Base-by-base conservation (phyloP, 805 yeast genomes). In the Komagataella kurtzmanii region DNA sequence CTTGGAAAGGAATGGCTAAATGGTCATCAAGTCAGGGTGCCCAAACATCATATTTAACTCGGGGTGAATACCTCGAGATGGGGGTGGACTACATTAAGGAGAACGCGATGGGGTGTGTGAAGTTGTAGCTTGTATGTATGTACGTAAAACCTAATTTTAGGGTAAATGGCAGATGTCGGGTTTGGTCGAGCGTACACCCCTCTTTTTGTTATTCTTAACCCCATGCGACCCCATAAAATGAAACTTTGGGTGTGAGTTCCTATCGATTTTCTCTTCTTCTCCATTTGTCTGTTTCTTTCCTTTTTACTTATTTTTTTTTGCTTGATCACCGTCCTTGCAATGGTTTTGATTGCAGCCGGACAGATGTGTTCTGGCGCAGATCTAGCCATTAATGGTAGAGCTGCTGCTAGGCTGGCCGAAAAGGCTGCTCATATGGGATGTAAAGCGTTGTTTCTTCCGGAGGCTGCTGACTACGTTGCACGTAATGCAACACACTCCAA, bases 1-100 rank as follows among this genome's bases (percentile, higher is more conserved):
- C 97, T 1, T 93, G 99, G 98, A 82, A 73, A 59, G 99, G 99
- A 24, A 89, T 93, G 95, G 81, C 87, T 10, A 76, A 77, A 59
- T 87, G 96, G 86, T 71, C 90, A 5, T 58, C 59, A 2, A 71
- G 75, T 19, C 73, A 66, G 1, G 79, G 73, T 17, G 65, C 63
- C 1, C 58, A 70, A 24, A 57, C 67, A 1, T 68, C 78, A 7
- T 79, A 74, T 53, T 71, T 91, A 21, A 75, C 93, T 0, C 78
- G 74, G 56, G 66, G 74, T 52, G 96, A 90, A 55, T 93, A 88
- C 61, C 84, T 83, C 47, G 99, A 93, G 65, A 79, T 76, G 72
- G 99, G 99, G 0, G 73, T 87, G 0, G 97, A 88, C 52, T 91
- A 89, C 62, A 80, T 90, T 49, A 87, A 85, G 60, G 96, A 88